A percentile compares a stretch with the other conserved stretches of the same genome.
Conservation (phyloP, 352 stramenopile genomes). For the Phytophthora europaea region DNA sequence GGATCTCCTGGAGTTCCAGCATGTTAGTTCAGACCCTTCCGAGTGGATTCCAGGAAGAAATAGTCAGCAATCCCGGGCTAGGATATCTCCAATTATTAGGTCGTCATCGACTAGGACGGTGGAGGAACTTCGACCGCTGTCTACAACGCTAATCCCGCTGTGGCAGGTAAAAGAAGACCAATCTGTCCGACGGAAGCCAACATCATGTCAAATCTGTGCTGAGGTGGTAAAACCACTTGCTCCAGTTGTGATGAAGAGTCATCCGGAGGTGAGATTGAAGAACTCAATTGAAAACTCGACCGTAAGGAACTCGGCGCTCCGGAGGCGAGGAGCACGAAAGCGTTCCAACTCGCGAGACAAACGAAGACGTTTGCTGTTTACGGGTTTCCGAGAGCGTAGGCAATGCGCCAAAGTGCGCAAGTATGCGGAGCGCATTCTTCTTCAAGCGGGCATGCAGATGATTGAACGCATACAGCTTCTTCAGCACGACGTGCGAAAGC, state of each 20-base stretch:
- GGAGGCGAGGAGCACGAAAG: constrained; percentile 13
- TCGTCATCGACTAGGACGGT: constrained; percentile 4
- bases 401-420: constrained; percentile 12
- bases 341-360: constrained; percentile 7
- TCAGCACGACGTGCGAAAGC: constrained; percentile 25
- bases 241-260: neutral
- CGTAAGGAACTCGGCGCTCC: neutral
- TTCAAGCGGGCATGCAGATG: constrained; percentile 38
- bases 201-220: neutral
- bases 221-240: neutral
- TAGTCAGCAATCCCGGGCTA: neutral
- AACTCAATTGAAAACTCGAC: constrained; percentile 5
- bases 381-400: constrained; percentile 11
- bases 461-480: constrained; percentile 32
- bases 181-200: neutral
- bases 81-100: constrained; percentile 6
- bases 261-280: constrained; percentile 17
- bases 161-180: constrained; percentile 12
- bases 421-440: constrained; percentile 22
- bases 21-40: constrained; percentile 1
- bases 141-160: constrained; percentile 19
- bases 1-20: constrained; percentile 49
- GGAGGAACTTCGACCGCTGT: constrained; percentile 23
- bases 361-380: constrained; percentile 10
- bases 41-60: constrained; percentile 11